Evolutionary conservation across 345 rosid species (phyloP).

Genomic region (Limnanthes douglasii): DNA sequence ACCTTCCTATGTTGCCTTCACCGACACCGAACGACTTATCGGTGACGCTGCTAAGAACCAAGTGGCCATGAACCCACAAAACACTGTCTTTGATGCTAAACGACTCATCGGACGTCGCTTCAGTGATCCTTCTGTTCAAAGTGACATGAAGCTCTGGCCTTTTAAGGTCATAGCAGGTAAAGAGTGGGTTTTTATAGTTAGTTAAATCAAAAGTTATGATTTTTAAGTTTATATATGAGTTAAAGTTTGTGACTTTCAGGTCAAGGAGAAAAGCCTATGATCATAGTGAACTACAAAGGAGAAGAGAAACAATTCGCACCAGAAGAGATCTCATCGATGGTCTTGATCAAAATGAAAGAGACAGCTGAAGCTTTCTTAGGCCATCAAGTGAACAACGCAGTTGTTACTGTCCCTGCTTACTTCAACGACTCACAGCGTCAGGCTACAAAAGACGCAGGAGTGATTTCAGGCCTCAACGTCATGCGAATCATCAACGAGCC

Average conservation of each 20-base stretch:
- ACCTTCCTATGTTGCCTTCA: conserved; percentile 33
- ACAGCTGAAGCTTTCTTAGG: conserved; percentile 47
- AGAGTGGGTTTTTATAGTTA: too few species aligned
- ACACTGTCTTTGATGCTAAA: conserved; percentile 31
- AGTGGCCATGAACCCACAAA: conserved; percentile 39
- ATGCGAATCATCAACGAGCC: too few species aligned
- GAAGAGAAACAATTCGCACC: conserved; percentile 29
- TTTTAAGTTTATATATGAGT: too few species aligned
- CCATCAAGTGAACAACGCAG: conserved; percentile 27
- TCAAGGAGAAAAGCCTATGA: conserved; percentile 39
- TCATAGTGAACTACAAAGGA: conserved; percentile 26
- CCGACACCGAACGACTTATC: conserved; percentile 29
- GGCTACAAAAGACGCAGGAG: too few species aligned
- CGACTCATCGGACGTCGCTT: conserved; percentile 22
- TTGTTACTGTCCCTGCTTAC: conserved; percentile 42
- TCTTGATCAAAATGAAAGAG: too few species aligned
- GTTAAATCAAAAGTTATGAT: too few species aligned
- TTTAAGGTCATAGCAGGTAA: too few species aligned
- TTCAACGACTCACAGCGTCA: too few species aligned
- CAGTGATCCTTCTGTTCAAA: conserved; percentile 36
- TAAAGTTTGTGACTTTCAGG: too few species aligned
- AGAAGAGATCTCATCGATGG: conserved; percentile 44
- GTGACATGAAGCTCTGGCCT: conserved; percentile 34
- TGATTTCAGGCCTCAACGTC: too few species aligned
- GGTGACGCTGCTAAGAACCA: conserved; percentile 23